Evolutionary conservation across 192 early-diverging fungal species (phyloP).

Genomic region (Backusella sp.): DNA sequence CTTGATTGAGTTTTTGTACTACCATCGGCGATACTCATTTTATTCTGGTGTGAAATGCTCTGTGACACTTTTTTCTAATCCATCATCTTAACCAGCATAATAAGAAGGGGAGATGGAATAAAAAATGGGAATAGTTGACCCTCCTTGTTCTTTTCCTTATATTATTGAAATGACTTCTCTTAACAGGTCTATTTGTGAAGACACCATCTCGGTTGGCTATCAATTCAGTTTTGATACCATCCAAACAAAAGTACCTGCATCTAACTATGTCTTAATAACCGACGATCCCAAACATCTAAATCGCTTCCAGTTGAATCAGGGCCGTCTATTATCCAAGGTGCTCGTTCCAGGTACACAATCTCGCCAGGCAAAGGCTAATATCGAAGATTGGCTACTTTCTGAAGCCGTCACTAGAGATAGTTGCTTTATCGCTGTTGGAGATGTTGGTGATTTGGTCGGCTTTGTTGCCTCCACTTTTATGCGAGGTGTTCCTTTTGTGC

Average conservation of each 20-base stretch:
- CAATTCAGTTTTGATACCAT: slow-evolving; percentile 75
- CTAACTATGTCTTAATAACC: slow-evolving; percentile 86
- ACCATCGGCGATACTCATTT: slow-evolving; percentile 4
- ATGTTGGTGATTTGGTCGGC: slow-evolving; percentile 94
- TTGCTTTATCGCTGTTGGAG: slow-evolving; percentile 90
- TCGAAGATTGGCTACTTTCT: slow-evolving; percentile 91
- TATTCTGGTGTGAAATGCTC: background rate
- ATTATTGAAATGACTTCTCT: background rate
- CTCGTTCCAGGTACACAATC: slow-evolving; percentile 91
- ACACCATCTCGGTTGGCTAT: slow-evolving; percentile 86
- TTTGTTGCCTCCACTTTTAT: slow-evolving; percentile 99
- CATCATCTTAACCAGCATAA: background rate
- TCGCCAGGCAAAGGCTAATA: slow-evolving; percentile 76
- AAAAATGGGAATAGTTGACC: background rate
- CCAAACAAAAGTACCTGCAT: slow-evolving; percentile 69
- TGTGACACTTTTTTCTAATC: slow-evolving; percentile 3
- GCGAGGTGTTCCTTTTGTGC: slow-evolving; percentile 92
- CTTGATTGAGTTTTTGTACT: background rate
- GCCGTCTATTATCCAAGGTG: slow-evolving; percentile 70
- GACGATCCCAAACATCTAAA: slow-evolving; percentile 77
- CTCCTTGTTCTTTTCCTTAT: slow-evolving; percentile 2
- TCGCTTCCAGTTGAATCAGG: slow-evolving; percentile 42
- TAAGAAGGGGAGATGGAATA: background rate
- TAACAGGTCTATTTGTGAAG: slow-evolving; percentile 72
- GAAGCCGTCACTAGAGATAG: slow-evolving; percentile 90